Base-by-base conservation (phyloP, 495 filamentous ascomycete species). In the Penicillium salamii region DNA sequence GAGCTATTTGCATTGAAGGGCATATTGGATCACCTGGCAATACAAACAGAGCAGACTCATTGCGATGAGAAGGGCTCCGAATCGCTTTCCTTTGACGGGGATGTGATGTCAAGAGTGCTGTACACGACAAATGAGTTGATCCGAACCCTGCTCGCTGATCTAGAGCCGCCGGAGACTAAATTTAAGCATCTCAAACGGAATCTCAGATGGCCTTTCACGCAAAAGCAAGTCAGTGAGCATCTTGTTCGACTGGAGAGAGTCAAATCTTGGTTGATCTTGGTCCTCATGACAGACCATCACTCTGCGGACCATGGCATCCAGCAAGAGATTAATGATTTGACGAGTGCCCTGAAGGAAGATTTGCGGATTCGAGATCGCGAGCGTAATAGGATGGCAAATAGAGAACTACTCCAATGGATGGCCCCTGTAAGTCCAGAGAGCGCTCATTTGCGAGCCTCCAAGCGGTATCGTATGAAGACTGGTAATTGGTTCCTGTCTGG, bases 251-350 rank as follows among this genome's bases (percentile, higher is more conserved):
- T 61, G 8, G 58, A 61, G 46, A 49, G 58, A 24, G 58, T 61
- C 18, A 61, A 61, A 23, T 58, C 58, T 5, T 61, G 58, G 58
- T 46, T 61, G 48, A 61, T 61, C 20, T 34, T 61, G 18, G 58
- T 61, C 14, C 46, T 61, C 18, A 58, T 40, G 3, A 44, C 55
- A 13, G 58, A 61, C 17, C 44, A 52, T 21, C 49, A 46, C 11
- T 41, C 52, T 0, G 37, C 38, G 5, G 49, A 58, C 12, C 34
- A 44, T 32, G 55, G 52, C 19, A 15, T 61, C 4, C 52, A 61
- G 19, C 39, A 37, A 4, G 58, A 61, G 11, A 51, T 61, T 9
- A 52, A 28, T 17, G 40, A 18, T 18, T 12, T 61, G 40, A 40
- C 58, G 3, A 46, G 38, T 7, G 38, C 46, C 14, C 17, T 61